A percentile compares a stretch with the other conserved stretches of the same genome.
Evolutionary conservation across 768 basidiomycete species (phyloP).

Genomic region (Fistulinella prunicolor): DNA sequence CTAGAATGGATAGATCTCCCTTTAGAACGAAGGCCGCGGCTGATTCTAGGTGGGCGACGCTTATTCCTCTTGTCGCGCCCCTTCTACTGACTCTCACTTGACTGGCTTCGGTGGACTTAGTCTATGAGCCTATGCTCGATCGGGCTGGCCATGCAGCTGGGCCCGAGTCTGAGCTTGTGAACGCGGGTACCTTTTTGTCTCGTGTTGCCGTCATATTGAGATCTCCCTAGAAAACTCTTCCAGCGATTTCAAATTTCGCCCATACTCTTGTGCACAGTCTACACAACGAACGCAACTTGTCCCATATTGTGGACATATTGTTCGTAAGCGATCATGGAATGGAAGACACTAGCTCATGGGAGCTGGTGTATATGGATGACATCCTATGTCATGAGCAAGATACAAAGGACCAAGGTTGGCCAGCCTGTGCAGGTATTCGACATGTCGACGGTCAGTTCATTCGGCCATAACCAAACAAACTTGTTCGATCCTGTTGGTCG

Average conservation of each 20-base stretch:
- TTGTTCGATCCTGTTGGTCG: background rate
- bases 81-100: background rate
- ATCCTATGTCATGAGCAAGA: slow-evolving; percentile 14
- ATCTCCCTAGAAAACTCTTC: slow-evolving; percentile 52
- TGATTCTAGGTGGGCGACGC: slow-evolving; percentile 55
- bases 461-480: background rate
- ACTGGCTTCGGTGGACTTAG: slow-evolving; percentile 33
- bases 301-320: slow-evolving; percentile 76
- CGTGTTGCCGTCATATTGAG: slow-evolving; percentile 1
- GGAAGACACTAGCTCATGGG: slow-evolving; percentile 77
- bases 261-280: slow-evolving; percentile 42
- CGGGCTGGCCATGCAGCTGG: slow-evolving; percentile 74
- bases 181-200: slow-evolving; percentile 43
- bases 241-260: slow-evolving; percentile 66
- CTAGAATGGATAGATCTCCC: slow-evolving; percentile 69
- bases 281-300: slow-evolving; percentile 66
- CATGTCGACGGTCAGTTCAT: slow-evolving; percentile 12
- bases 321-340: slow-evolving; percentile 89
- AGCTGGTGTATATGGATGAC: slow-evolving; percentile 72
- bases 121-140: slow-evolving; percentile 81
- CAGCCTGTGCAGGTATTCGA: slow-evolving; percentile 10
- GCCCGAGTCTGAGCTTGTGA: slow-evolving; percentile 61
- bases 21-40: slow-evolving; percentile 61
- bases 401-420: slow-evolving; percentile 9
- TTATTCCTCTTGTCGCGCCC: background rate